phyloP scores from a whole-genome alignment of 257 asterid species.

The Fraxinus americana region DNA sequence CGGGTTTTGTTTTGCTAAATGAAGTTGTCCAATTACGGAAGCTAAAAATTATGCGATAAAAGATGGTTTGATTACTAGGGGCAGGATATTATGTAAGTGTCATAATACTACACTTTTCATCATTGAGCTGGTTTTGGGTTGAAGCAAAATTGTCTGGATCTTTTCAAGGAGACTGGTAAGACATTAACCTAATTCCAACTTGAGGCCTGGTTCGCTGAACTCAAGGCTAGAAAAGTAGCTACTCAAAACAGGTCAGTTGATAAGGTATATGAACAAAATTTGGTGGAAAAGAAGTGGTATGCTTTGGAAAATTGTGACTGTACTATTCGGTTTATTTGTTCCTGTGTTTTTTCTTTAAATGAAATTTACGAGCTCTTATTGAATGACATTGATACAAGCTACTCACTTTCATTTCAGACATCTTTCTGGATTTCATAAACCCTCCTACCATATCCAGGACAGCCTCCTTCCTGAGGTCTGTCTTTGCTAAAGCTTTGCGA shows the following conservation, averaged over 20 bases:
- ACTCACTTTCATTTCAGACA: conserved; percentile 60
- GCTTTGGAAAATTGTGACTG: conserved; percentile 31
- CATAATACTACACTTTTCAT: conserved; percentile 43
- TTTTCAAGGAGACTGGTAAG: conserved; percentile 55
- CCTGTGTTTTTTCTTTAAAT: too few species aligned
- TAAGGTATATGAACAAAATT: neutral
- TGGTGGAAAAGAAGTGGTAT: conserved; percentile 8
- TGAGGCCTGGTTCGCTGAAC: conserved; percentile 71
- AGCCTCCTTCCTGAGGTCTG: conserved; percentile 43
- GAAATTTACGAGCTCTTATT: neutral
- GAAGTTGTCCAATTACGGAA: conserved; percentile 49
- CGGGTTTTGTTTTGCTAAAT: conserved; percentile 36
- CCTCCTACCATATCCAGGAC: conserved; percentile 36
- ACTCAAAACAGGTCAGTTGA: conserved; percentile 40
- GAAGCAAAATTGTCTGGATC: conserved; percentile 40
- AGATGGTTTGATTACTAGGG: conserved; percentile 40
- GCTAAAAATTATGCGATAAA: conserved; percentile 40
- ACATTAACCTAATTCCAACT: conserved; percentile 58
- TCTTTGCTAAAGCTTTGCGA: conserved; percentile 43
- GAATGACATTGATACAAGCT: conserved; percentile 34
- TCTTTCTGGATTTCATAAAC: conserved; percentile 59
- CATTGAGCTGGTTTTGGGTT: conserved; percentile 39
- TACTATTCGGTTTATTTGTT: too few species aligned
- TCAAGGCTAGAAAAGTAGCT: conserved; percentile 47
- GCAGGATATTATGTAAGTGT: conserved; percentile 53